Base-by-base conservation (phyloP, 345 rosid genomes). In the Cardiospermum halicacabum region DNA sequence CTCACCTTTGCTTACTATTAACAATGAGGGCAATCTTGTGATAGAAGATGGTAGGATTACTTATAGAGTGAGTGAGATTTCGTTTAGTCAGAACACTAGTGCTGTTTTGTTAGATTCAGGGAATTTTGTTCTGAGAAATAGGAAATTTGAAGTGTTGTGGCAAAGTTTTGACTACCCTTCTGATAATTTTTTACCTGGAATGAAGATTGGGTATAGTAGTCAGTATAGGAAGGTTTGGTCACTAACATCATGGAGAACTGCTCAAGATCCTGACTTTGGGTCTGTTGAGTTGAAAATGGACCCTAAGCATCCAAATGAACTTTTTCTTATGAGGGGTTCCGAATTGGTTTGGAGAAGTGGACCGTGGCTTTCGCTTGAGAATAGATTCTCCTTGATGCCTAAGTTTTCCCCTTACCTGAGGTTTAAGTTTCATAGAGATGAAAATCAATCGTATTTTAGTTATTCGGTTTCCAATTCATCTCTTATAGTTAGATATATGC, bases 161-260 rank as follows among this genome's bases (percentile, higher is more conserved):
- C 80, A 81, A 58, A 82, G 86, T 54, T 83, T 85, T 65, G 86
- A 43, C 13, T 25, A 45, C 34, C 39, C 65, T 43, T 43, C 74
- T 1, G 34, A 60, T 26, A 60, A 24, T n/a, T 1, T 60, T 19
- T 0, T 19, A 6, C 61, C 84, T 0, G 81, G 56, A 39, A 79
- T 85, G 88, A 79, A 74, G 47, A 25, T 81, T 11, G 86, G 88
- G 2, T 64, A 63, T 77, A 67, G 64, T 62, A 60, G 50, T 13
- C 18, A 31, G 28, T 32, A 61, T 0, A 60, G 69, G n/a, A 4
- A 47, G 2, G 53, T 68, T 13, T 28, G 71, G 50, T 28, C 22
- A 24, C 3, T 79, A 21, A 60, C 60, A 11, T 70, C 85, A 0
- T 84, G 89, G 89, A 75, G 21, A 40, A 73, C 51, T n/a, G 4